A percentile compares a stretch with the other conserved stretches of the same genome.
Evolutionary conservation across 1,284 basidiomycete genomes (phyloP).

Genomic region (Malassezia japonica): DNA sequence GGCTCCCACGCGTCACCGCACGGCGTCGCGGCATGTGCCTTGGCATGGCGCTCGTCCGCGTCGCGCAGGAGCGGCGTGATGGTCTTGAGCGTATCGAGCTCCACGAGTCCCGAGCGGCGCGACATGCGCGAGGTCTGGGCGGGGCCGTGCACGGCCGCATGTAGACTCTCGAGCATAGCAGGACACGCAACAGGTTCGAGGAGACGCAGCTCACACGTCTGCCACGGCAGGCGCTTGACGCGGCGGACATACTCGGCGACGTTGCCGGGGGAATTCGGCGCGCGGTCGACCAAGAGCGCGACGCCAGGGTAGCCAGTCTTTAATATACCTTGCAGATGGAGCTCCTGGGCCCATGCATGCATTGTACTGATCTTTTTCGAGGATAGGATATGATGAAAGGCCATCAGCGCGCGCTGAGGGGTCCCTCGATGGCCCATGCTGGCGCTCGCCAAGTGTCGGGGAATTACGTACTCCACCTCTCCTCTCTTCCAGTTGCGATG

Average conservation of each 20-base stretch:
- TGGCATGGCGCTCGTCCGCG: neutral
- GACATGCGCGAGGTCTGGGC: neutral
- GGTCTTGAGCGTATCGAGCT: slow-evolving; percentile 10
- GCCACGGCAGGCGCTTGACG: slow-evolving; percentile 15
- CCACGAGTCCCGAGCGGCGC: slow-evolving; percentile 12
- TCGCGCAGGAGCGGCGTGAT: neutral
- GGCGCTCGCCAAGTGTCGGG: too few species aligned
- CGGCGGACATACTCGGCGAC: slow-evolving; percentile 19
- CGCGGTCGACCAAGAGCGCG: slow-evolving; percentile 5
- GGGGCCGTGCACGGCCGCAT: neutral
- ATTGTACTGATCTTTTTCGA: slow-evolving; percentile 10
- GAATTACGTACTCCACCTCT: too few species aligned
- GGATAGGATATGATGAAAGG: slow-evolving; percentile 18
- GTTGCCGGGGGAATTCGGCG: neutral
- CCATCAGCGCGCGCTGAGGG: slow-evolving; percentile 14
- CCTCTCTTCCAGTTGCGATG: too few species aligned
- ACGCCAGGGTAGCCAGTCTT: slow-evolving; percentile 17
- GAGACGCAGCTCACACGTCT: slow-evolving; percentile 11
- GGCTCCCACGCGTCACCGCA: neutral
- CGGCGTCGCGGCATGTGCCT: neutral
- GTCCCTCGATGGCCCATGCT: too few species aligned
- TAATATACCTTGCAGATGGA: slow-evolving; percentile 12
- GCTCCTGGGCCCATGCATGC: slow-evolving; percentile 15
- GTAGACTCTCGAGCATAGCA: neutral
- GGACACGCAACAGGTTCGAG: neutral